Evolutionary conservation across 495 filamentous ascomycete genomes (phyloP).

Genomic region (Haplographium delicatum): DNA sequence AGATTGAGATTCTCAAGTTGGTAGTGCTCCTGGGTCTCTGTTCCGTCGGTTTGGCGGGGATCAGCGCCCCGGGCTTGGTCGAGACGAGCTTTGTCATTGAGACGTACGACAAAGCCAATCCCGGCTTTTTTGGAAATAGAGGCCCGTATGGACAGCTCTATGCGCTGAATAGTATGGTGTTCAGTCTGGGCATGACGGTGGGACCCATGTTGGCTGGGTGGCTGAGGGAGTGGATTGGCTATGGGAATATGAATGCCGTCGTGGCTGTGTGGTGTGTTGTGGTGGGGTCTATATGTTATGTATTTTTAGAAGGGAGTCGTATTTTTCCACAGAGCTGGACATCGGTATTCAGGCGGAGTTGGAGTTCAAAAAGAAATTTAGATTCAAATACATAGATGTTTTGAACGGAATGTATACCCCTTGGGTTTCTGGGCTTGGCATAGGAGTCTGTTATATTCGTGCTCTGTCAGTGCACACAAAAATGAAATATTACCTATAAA

Average conservation of each 20-base stretch:
- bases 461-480: no score
- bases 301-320: constrained; percentile 45
- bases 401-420: no score
- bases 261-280: constrained; percentile 40
- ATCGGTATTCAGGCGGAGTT: no score
- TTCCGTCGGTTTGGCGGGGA: constrained; percentile 42
- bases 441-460: no score
- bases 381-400: no score
- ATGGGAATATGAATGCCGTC: constrained; percentile 54
- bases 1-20: constrained; percentile 37
- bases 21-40: constrained; percentile 42
- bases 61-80: constrained; percentile 35
- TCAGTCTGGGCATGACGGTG: constrained; percentile 44
- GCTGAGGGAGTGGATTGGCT: constrained; percentile 46
- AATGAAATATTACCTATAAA: no score
- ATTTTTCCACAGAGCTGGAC: no score
- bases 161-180: constrained; percentile 32
- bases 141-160: constrained; percentile 55
- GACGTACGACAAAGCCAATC: constrained; percentile 32
- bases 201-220: constrained; percentile 44
- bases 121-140: constrained; percentile 25
- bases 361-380: no score
- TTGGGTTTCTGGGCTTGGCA: no score
- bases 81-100: constrained; percentile 27
- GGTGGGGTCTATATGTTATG: constrained; percentile 38